phyloP scores from a whole-genome alignment of 805 yeast species.

The Metschnikowia lochheadii region DNA sequence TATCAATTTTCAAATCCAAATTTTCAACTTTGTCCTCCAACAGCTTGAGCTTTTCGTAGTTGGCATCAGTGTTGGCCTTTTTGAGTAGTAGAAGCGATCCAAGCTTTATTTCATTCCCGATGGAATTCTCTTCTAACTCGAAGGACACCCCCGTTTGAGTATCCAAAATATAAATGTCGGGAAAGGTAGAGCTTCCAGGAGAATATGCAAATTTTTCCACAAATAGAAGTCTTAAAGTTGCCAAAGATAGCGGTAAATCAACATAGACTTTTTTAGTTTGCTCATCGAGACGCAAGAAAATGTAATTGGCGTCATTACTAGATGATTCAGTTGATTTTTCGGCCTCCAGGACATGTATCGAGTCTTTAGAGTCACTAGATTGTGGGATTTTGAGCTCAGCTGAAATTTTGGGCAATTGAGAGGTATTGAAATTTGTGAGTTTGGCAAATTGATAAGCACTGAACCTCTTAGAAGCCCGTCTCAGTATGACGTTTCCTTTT shows the following conservation, averaged over 20 bases:
- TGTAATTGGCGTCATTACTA: neutral
- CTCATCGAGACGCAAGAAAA: constrained; percentile 50
- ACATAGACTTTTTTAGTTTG: constrained; percentile 53
- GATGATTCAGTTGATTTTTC: neutral
- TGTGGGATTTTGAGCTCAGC: constrained; percentile 5
- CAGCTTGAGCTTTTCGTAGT: constrained; percentile 2
- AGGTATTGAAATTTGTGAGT: constrained; percentile 42
- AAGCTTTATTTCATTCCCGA: constrained; percentile 50
- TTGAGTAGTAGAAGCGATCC: constrained; percentile 38
- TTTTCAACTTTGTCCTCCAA: constrained; percentile 8
- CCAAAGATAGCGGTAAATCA: constrained; percentile 44
- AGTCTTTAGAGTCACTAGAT: neutral
- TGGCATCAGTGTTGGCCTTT: neutral
- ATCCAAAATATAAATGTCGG: constrained; percentile 73
- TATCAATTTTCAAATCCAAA: constrained; percentile 9
- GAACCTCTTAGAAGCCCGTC: constrained; percentile 90
- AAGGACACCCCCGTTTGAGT: constrained; percentile 56
- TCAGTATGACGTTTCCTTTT: constrained; percentile 74
- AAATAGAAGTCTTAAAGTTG: constrained; percentile 63
- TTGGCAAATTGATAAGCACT: constrained; percentile 92
- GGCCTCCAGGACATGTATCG: neutral
- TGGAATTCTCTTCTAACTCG: constrained; percentile 69
- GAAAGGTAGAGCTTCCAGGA: constrained; percentile 67
- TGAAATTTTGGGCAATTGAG: constrained; percentile 11
- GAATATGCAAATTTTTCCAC: constrained; percentile 85